These are phyloP conservation scores for Diaporthe sp. DNA, from an alignment of 2,329 filamentous ascomycete species.

Conservation along the genomic window DNA sequence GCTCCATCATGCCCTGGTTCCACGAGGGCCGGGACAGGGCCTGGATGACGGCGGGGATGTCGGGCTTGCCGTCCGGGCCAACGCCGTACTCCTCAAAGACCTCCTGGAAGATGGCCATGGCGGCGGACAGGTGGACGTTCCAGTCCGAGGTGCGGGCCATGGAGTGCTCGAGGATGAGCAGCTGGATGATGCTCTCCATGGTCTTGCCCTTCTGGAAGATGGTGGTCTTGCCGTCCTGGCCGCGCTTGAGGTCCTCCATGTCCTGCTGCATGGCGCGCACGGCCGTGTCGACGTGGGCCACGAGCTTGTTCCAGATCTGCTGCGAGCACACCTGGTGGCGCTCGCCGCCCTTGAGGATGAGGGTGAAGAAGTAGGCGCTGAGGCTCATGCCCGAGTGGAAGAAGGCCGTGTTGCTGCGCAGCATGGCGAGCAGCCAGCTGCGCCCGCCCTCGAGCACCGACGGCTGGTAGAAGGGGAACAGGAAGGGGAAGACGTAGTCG, in stretches of 20 bases:
- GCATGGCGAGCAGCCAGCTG: constrained; percentile 70
- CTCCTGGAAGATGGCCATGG: constrained; percentile 63
- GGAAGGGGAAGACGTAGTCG: constrained; percentile 72
- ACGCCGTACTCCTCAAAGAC: constrained; percentile 55
- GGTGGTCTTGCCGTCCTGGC: constrained; percentile 32
- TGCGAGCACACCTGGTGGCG: constrained; percentile 52
- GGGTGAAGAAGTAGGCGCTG: constrained; percentile 69
- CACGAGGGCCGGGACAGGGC: constrained; percentile 51
- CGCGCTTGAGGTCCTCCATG: constrained; percentile 38
- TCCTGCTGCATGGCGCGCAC: constrained; percentile 74
- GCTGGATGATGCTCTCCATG: constrained; percentile 65
- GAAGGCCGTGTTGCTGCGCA: constrained; percentile 69
- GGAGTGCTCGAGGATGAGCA: constrained; percentile 66
- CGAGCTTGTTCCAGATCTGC: constrained; percentile 55
- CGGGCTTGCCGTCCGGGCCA: constrained; percentile 49
- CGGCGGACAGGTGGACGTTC: constrained; percentile 64
- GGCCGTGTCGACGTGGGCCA: constrained; percentile 59
- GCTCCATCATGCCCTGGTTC: constrained; percentile 46
- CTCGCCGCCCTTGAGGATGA: constrained; percentile 55
- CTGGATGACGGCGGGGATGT: constrained; percentile 28
- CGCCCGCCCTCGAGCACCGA: constrained; percentile 68
- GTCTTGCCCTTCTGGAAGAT: constrained; percentile 45
- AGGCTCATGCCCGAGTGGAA: constrained; percentile 70
- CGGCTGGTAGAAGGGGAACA: constrained; percentile 75
- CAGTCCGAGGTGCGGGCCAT: constrained; percentile 61